A percentile compares a stretch with the other conserved stretches of the same genome.
Evolutionary conservation across 2,329 filamentous ascomycete species (phyloP).

Genomic region (Clathrospora elynae): DNA sequence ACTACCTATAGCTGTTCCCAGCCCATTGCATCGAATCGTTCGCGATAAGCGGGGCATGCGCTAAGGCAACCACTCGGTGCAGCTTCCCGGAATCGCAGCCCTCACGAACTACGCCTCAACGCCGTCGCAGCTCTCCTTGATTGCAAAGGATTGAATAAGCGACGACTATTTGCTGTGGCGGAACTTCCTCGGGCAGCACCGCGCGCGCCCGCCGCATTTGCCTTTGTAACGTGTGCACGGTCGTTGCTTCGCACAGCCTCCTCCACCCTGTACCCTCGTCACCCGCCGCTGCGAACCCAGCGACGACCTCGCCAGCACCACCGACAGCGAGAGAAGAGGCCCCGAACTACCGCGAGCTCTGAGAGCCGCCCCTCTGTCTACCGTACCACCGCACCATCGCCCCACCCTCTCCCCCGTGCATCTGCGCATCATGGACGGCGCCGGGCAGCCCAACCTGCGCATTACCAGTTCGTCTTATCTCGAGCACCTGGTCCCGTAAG

Average conservation of each 20-base stretch:
- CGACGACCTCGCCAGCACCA: conserved; percentile 11
- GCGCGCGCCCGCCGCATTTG: conserved; percentile 25
- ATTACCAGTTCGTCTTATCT: conserved; percentile 75
- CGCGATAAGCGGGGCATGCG: conserved; percentile 25
- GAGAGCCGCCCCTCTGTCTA: conserved; percentile 33
- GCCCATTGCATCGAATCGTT: conserved; percentile 15
- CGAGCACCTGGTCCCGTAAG: conserved; percentile 2
- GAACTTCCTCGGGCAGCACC: conserved; percentile 22
- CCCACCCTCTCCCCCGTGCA: conserved; percentile 1
- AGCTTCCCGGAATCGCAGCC: conserved; percentile 14
- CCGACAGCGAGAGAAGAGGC: conserved; percentile 8
- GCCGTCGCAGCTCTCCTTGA: conserved; percentile 11
- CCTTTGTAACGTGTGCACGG: conserved; percentile 36
- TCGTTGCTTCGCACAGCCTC: conserved; percentile 38
- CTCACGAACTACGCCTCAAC: background rate
- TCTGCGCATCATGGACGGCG: conserved; percentile 51
- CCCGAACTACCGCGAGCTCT: conserved; percentile 34
- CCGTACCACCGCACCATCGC: background rate
- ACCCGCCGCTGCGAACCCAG: conserved; percentile 24
- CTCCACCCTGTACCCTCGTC: conserved; percentile 30
- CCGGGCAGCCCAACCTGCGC: conserved; percentile 76
- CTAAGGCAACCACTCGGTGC: conserved; percentile 24
- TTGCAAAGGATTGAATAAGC: conserved; percentile 32
- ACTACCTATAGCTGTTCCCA: too few species aligned
- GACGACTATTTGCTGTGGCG: conserved; percentile 17